Base-by-base conservation (phyloP, 2,329 filamentous ascomycete genomes). In the Colletotrichum liaoningense region DNA sequence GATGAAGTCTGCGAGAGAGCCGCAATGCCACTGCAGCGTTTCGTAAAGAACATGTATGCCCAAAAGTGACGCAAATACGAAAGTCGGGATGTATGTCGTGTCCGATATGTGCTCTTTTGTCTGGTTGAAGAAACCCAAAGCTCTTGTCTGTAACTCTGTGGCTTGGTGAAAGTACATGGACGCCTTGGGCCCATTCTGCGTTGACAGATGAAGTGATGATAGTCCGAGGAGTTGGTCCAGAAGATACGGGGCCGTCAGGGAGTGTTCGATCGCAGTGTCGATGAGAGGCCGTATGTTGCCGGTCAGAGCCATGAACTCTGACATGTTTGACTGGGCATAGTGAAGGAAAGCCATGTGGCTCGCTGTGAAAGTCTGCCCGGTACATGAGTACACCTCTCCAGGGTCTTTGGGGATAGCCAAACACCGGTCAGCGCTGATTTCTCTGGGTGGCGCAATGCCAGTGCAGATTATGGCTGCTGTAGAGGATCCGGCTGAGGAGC, bases 171-270 rank as follows among this genome's bases (percentile, higher is more conserved):
- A 67, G 60, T 78, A 79, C 69, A 79, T 63, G 35, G 73, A 46
- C 33, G 64, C 60, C 38, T 76, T 73, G 56, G 73, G 59, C 56
- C 79, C 78, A 5, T 69, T 76, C 19, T 28, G 30, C 0, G 77
- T 64, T 12, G 79, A 78, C 9, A 83, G 75, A 64, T 85, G 83
- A 14, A 83, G 77, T 2, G 83, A 82, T 5, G 82, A 80, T 38
- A 83, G 75, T 14, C 82, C 84, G n/a, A 85, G 78, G 4, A 82
- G 38, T 60, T 83, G 79, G 60, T 84, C 80, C 72, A 84, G 78
- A 1, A 85, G 76, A 66, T 82, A 85, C 0, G 81, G 83, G 6
- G 79, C 75, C 12, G 69, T 70, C 6, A 80, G 68, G 8, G 82
- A 80, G 14, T 67, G 64, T 9, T 67, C 78, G 19, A 83, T 74